Conservation (phyloP, 352 stramenopile species). For the Globisporangium solare region DNA sequence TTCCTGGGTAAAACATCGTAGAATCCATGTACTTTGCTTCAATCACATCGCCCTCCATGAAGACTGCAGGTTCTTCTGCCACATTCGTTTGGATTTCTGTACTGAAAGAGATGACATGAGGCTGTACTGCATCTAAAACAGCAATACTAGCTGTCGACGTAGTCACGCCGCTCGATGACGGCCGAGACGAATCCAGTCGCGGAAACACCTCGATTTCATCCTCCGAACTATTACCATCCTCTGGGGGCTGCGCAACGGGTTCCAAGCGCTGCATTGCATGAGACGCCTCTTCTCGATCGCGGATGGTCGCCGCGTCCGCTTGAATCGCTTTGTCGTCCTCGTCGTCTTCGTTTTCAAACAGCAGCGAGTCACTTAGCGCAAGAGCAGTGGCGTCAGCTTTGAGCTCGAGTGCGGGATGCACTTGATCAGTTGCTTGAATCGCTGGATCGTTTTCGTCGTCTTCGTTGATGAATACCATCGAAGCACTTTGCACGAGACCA, state of each 20-base stretch:
- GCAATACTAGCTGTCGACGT: not conserved
- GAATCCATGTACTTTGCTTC: slow-evolving; percentile 10
- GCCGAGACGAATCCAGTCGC: not conserved
- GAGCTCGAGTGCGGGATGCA: no score
- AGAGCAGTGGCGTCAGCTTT: no score
- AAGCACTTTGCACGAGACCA: no score
- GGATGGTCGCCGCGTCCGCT: slow-evolving; percentile 9
- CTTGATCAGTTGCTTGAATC: no score
- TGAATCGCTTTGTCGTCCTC: slow-evolving; percentile 7
- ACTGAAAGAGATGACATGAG: not conserved
- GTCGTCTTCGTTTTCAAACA: slow-evolving; percentile 1
- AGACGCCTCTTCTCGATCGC: not conserved
- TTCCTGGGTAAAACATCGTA: not conserved
- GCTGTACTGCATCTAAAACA: not conserved
- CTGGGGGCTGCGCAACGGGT: not conserved
- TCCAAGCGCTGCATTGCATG: not conserved
- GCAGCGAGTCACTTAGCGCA: no score
- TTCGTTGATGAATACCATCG: no score
- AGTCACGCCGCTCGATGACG: not conserved
- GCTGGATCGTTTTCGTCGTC: no score
- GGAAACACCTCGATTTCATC: not conserved
- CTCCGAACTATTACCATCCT: slow-evolving; percentile 1
- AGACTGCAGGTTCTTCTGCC: not conserved
- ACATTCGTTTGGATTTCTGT: not conserved
- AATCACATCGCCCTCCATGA: slow-evolving; percentile 1